A percentile compares a stretch with the other conserved stretches of the same genome.
Evolutionary conservation across 1,284 basidiomycete genomes (phyloP).

Genomic region (Porodaedalea pini): DNA sequence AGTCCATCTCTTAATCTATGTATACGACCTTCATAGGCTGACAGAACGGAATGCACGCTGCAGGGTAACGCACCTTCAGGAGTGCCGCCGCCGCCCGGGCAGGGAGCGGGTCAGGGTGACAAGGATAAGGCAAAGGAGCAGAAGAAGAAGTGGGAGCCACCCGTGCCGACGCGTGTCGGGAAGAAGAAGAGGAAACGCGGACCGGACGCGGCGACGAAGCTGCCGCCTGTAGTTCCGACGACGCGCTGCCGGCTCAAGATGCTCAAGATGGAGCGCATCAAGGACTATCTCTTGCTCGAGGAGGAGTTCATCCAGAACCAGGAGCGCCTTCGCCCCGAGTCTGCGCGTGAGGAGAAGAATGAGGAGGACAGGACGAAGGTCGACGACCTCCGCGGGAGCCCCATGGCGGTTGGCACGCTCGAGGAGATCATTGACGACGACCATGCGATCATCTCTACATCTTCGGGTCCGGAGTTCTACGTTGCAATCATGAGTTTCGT

Average conservation of each 20-base stretch:
- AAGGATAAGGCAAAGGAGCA: constrained; percentile 60
- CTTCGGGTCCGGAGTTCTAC: constrained; percentile 96
- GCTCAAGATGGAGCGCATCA: constrained; percentile 96
- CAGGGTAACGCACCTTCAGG: constrained; percentile 83
- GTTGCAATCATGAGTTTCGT: constrained; percentile 99
- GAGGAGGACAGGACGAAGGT: constrained; percentile 93
- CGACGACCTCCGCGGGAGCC: constrained; percentile 91
- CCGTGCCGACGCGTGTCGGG: constrained; percentile 94
- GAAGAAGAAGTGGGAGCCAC: constrained; percentile 99
- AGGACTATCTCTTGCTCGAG: constrained; percentile 96
- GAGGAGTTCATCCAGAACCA: constrained; percentile 98
- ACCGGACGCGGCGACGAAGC: constrained; percentile 86
- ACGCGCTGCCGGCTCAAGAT: constrained; percentile 95
- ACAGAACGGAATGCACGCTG: not conserved
- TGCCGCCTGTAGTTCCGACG: constrained; percentile 91
- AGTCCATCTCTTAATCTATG: not conserved
- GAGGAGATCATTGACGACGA: constrained; percentile 99
- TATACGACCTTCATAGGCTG: not conserved
- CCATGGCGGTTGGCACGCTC: constrained; percentile 95
- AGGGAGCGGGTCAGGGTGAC: constrained; percentile 39
- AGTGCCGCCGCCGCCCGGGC: constrained; percentile 45
- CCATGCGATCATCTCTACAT: constrained; percentile 96
- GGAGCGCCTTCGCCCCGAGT: constrained; percentile 81
- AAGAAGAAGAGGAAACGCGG: constrained; percentile 92
- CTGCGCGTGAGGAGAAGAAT: constrained; percentile 88